Evolutionary conservation across 768 basidiomycete species (phyloP), one percentile per base, ranked within the genome.

Genomic region (Sporobolomyces roseus): DNA sequence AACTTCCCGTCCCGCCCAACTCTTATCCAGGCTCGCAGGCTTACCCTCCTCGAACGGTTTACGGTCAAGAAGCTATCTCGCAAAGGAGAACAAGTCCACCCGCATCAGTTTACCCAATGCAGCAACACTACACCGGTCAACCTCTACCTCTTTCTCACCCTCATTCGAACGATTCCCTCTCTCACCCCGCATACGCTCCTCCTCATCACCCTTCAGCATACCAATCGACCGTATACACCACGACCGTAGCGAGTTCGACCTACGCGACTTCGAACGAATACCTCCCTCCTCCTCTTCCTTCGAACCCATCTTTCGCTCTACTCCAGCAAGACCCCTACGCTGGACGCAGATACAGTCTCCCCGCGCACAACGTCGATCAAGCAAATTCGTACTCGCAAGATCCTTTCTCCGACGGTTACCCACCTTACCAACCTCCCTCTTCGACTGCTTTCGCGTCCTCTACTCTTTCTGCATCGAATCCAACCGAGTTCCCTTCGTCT

Each of bases 1-100:
- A 45, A 27, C 63, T 43, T 6, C 29, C 63, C 19, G 21, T 19
- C 6, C 32, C 60, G 10, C 43, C 63, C 12, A 35, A n/a, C 25
- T 19, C n/a, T 12, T 43, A 43, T 25, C 32, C 55, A n/a, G n/a
- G n/a, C 10, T 0, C 29, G 10, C 29, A 25, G 14, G 30, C 27
- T 8, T 33, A 51, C 13, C 36, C 19, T 25, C 33, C 58, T 2
- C 61, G 61, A 0, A 46, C 55, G 21, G 46, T 58, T 14, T 68
- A 68, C 56, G 66, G 66, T 9, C 36, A 38, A 16, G 66, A 66
- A 13, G 59, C 14, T 13, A n/a, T 35, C 51, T 21, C 52, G 0
- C 19, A 54, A 1, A 51, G 46, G 5, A 46, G 65, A 7, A 14
- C 43, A 25, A 58, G 41, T 29, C 56, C 56, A 19, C 56, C 56